Evolutionary conservation across 108 stramenopile genomes (phyloP), one percentile per base, ranked within the genome.

Genomic region (Cyclotella baltica): DNA sequence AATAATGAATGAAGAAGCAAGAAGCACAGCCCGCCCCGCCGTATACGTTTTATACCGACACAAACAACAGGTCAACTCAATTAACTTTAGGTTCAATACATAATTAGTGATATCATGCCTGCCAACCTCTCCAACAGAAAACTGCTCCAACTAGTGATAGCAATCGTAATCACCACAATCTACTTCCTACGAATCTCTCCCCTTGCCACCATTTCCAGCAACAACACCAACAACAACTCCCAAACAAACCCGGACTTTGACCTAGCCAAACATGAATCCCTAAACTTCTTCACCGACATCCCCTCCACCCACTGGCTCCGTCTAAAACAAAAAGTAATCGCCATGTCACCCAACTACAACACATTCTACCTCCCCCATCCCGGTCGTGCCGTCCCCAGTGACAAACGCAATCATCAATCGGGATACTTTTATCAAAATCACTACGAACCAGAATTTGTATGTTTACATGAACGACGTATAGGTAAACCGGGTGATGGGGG

Each of bases 381-480:
- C 46, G 69, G 28, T 30, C 16, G 19, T 37, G 18, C 5, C 20
- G 2, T 23, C n/a, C 36, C 36, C 2, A 20, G 43, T 22, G 29
- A 9, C 15, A 62, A 20, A 62, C 6, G 13, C 33, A 62, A 62
- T 22, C 10, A 13, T 43, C 29, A 43, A 22, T 38, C 64, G 64
- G 50, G 46, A 11, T 30, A 25, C 23, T 70, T 52, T 52, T 84
- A 77, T 35, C 51, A 74, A 6, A 77, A 72, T 55, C 81, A 85
- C 23, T 85, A 71, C 28, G 86, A 87, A 11, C 83, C 86, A 18
- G 65, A 84, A 36, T 84, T 87, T 61, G 70, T 46, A 13, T 87
- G 86, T 70, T 52, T 28, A 13, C 70, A 80, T 36, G 75, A 76
- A 37, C 46, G 27, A 43, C n/a, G 53, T 56, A 29, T 36, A 50